phyloP scores from a whole-genome alignment of 2,329 filamentous ascomycete genomes.

The Aureobasidium uvarum region DNA sequence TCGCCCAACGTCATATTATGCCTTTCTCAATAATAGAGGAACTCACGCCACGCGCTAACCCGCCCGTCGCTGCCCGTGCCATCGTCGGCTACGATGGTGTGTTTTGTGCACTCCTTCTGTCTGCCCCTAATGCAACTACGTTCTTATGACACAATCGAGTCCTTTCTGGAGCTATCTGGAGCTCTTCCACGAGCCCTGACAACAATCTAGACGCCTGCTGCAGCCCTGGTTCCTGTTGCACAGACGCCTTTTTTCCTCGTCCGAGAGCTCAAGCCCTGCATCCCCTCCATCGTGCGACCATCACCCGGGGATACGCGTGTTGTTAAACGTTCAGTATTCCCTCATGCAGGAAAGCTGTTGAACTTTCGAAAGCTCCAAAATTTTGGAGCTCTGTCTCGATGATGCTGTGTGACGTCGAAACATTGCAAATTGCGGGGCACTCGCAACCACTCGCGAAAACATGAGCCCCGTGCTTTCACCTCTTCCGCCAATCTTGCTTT shows the following conservation, averaged over 20 bases:
- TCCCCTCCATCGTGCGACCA: neutral
- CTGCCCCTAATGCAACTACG: neutral
- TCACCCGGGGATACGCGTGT: slow-evolving; percentile 5
- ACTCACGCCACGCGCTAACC: slow-evolving; percentile 21
- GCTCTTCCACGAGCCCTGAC: neutral
- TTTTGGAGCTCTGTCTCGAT: slow-evolving; percentile 20
- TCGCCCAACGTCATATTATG: slow-evolving; percentile 20
- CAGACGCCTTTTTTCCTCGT: neutral
- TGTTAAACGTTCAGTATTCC: neutral
- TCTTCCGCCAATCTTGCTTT: neutral
- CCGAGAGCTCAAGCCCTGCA: neutral
- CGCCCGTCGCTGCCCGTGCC: neutral
- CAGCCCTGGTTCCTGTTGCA: neutral
- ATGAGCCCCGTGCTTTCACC: neutral
- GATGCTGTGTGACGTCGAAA: slow-evolving; percentile 14
- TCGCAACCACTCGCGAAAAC: neutral
- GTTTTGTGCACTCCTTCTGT: neutral
- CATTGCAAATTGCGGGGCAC: slow-evolving; percentile 7
- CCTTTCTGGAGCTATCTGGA: neutral
- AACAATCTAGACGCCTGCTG: neutral
- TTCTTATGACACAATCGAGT: neutral
- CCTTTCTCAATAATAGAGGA: slow-evolving; percentile 3
- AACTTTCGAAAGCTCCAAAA: slow-evolving; percentile 4
- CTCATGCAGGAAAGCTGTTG: slow-evolving; percentile 18
- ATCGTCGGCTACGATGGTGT: slow-evolving; percentile 6